A percentile compares a stretch with the other conserved stretches of the same genome.
These are phyloP conservation scores for Peniophora sp. DNA, from an alignment of 1,284 basidiomycete genomes.

Conservation along the genomic window DNA sequence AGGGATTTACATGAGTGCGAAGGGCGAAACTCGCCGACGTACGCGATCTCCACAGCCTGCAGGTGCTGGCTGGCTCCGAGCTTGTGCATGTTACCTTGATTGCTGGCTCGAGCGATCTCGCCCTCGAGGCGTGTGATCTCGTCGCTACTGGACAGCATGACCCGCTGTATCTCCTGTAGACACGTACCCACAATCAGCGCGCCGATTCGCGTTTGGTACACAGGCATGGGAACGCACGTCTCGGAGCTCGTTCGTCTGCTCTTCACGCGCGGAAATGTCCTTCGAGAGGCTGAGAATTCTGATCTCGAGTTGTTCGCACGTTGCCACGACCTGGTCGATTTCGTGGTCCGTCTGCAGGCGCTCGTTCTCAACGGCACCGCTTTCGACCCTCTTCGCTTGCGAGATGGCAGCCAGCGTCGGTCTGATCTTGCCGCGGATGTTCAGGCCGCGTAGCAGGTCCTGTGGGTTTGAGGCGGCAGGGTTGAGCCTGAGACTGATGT, in stretches of 20 bases:
- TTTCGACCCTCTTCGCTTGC: slow-evolving; percentile 59
- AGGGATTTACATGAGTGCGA: background rate
- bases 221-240: slow-evolving; percentile 40
- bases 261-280: slow-evolving; percentile 56
- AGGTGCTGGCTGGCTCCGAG: background rate
- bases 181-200: no score
- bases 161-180: background rate
- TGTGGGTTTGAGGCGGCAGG: slow-evolving; percentile 60
- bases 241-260: slow-evolving; percentile 73
- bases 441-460: slow-evolving; percentile 53
- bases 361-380: slow-evolving; percentile 64
- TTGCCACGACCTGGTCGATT: slow-evolving; percentile 65
- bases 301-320: slow-evolving; percentile 72
- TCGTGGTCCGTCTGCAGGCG: slow-evolving; percentile 73
- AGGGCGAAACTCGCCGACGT: background rate
- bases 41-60: background rate
- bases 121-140: background rate
- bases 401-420: slow-evolving; percentile 64
- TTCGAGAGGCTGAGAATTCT: slow-evolving; percentile 65
- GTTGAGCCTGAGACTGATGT: slow-evolving; percentile 71
- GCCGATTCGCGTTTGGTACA: background rate
- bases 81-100: background rate
- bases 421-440: slow-evolving; percentile 62
- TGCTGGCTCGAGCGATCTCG: background rate
- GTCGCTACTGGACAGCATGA: background rate